These are phyloP conservation scores for Chrysosporium queenslandicum DNA, from an alignment of 2,329 filamentous ascomycete species.

Conservation along the genomic window DNA sequence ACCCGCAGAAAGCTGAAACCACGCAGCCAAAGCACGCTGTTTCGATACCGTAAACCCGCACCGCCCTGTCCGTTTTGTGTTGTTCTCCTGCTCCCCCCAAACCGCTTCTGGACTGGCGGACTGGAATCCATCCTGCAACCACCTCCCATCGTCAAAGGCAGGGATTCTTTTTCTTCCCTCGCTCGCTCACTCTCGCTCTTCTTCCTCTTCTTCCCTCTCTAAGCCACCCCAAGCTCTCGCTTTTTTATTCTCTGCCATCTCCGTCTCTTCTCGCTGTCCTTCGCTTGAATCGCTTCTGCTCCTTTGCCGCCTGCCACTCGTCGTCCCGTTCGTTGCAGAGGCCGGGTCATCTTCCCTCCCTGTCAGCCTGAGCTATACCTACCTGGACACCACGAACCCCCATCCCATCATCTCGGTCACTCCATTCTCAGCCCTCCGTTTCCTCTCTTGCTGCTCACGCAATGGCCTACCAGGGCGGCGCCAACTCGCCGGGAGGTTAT, in stretches of 20 bases:
- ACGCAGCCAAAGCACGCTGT: neutral
- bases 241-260: neutral
- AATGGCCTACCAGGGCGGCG: slow-evolving; percentile 54
- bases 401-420: neutral
- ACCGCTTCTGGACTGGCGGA: too few relatives aligned
- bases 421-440: neutral
- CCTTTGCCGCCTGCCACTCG: neutral
- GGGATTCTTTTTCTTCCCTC: neutral
- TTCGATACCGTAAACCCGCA: neutral
- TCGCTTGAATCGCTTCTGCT: too few relatives aligned
- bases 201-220: slow-evolving; percentile 14
- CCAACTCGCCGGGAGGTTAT: slow-evolving; percentile 47
- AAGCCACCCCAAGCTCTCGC: neutral
- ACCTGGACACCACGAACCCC: neutral
- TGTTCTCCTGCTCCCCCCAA: too few relatives aligned
- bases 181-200: neutral
- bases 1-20: neutral
- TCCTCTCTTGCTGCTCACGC: slow-evolving; percentile 9
- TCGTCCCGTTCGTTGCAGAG: neutral
- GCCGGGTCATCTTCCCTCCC: neutral
- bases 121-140: neutral
- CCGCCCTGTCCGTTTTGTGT: too few relatives aligned
- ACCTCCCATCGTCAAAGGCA: too few relatives aligned
- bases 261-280: neutral
- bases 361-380: neutral